Evolutionary conservation across 192 early-diverging fungal species (phyloP), one percentile per base, ranked within the genome.

Genomic region (Piromyces sp.): DNA sequence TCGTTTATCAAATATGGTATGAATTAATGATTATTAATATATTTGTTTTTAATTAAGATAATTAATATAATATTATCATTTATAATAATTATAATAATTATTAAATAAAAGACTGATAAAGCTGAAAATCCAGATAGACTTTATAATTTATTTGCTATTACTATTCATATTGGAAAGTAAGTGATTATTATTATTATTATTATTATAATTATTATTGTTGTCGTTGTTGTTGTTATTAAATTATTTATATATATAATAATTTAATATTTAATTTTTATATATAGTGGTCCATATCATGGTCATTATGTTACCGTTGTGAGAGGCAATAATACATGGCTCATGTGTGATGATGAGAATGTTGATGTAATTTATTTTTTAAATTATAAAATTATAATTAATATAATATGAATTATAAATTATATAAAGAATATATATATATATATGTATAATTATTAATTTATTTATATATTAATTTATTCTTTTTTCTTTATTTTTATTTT

Each of bases 281-380:
- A n/a, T 79, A 91, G 94, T 84, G 96, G 97, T 0, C 97, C 95
- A 29, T 90, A 97, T 84, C 95, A 97, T 83, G 98, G 98, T 9
- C 98, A 99, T 84, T 99, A 99, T 88, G 93, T 98, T 7, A 91
- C 95, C 1, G 88, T 99, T 36, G 93, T 96, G 37, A 96, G 95
- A 85, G 81, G 30, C 79, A 87, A 92, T 79, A 92, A 93, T 30
- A 91, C 92, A 68, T 99, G 98, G 98, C 84, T 97, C 38, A 85
- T 97, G 31, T 98, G 97, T 86, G 98, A 99, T 87, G 98, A 99
- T 86, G 97, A 99, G 79, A 90, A 87, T 79, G 96, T 99, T n/a
- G 92, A 95, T 83, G 92, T 94, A 89, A 81, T 38, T 38, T 14
- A 1, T 38, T 14, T 14, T 38, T 14, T 38, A 38, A 13, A 38